phyloP scores from a whole-genome alignment of 768 basidiomycete genomes.

The Neoboletus subvelutipes region DNA sequence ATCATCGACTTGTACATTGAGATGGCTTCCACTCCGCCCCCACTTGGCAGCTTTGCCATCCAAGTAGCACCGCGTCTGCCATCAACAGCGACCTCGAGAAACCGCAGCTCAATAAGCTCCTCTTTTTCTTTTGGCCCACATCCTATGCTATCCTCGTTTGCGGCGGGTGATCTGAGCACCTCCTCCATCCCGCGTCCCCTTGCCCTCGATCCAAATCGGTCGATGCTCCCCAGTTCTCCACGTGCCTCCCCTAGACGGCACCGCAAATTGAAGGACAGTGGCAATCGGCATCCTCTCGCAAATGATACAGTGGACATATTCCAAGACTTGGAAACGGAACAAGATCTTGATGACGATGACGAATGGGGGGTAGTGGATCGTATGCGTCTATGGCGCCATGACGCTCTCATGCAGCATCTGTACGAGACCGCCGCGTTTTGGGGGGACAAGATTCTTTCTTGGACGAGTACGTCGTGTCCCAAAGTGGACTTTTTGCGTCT shows the following conservation, averaged over 20 bases:
- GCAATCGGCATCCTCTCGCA: constrained; percentile 68
- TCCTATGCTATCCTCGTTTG: constrained; percentile 68
- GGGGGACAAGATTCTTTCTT: constrained; percentile 95
- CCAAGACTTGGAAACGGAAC: constrained; percentile 61
- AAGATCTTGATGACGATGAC: constrained; percentile 58
- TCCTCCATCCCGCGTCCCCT: constrained; percentile 53
- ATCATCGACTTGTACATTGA: neutral
- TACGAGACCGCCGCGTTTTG: constrained; percentile 97
- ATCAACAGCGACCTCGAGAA: constrained; percentile 55
- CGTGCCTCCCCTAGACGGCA: constrained; percentile 64
- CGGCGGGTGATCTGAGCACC: constrained; percentile 62
- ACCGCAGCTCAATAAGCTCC: constrained; percentile 69
- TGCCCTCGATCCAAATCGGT: constrained; percentile 78
- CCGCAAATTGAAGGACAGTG: constrained; percentile 53
- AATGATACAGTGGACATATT: constrained; percentile 76
- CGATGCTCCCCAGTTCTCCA: constrained; percentile 72
- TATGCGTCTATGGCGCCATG: constrained; percentile 96
- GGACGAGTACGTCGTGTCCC: constrained; percentile 75
- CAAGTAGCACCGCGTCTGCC: constrained; percentile 50
- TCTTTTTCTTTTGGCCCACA: constrained; percentile 86
- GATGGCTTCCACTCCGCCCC: constrained; percentile 51
- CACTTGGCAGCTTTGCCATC: constrained; percentile 41
- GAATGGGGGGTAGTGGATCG: constrained; percentile 91
- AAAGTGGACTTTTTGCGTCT: constrained; percentile 1
- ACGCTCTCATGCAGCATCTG: constrained; percentile 97